Evolutionary conservation across 2,329 filamentous ascomycete genomes (phyloP), one percentile per base, ranked within the genome.

Genomic region (Beauveria pseudobassiana): DNA sequence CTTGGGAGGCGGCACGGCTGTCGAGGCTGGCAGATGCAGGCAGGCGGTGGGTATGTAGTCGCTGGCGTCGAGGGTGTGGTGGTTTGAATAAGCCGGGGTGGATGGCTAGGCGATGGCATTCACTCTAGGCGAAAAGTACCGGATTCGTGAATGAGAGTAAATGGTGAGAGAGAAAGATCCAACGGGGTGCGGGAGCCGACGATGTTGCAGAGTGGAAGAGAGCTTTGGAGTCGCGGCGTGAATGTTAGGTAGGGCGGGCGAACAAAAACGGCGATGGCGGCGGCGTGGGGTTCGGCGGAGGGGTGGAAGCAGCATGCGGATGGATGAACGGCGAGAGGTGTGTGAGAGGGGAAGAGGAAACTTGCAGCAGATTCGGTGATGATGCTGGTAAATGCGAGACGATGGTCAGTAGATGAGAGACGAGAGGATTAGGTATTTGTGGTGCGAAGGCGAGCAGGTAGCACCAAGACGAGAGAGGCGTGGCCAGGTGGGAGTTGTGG

Each of bases 221-320:
- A 45, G 54, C 45, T 56, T 26, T 5, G 28, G 43, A 30, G 22
- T 45, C 30, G 30, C 46, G 45, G 45, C 55, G 55, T 58, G 30
- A 50, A 58, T 14, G 42, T 40, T 50, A 42, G 30, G 45, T 51
- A 51, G 49, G 49, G 55, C 22, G 54, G 30, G 20, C 43, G 45
- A 58, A 49, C 55, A 58, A 58, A 58, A 58, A 58, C 55, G 55
- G 55, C 55, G 55, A 58, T 50, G 55, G 53, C 54, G 43, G 45
- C 55, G 55, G 55, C 55, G 55, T 58, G 55, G 55, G 55, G 55
- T 50, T 50, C 52, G 55, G 45, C 22, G 55, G 55, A 58, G 55
- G 55, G 45, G 30, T 49, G 45, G 20, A 20, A 20, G 45, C n/a
- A 22, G 45, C 20, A 22, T 20, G 45, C 10, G 12, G 14, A 38